Conservation (phyloP, 1,284 basidiomycete species). For the Naganishia sp. region DNA sequence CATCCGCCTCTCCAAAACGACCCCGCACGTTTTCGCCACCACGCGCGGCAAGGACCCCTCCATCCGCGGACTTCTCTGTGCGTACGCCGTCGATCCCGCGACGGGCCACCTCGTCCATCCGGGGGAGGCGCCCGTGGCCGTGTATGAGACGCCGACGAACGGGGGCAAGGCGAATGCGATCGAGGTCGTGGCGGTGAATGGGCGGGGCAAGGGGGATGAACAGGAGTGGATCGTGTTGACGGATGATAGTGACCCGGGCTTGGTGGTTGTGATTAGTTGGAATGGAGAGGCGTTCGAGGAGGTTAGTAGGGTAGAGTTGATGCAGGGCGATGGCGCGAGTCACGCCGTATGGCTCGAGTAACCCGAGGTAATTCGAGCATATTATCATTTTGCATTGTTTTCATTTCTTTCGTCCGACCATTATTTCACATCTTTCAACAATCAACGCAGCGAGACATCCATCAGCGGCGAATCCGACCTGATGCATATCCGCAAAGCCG, state of each 20-base stretch:
- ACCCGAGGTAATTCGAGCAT: not conserved
- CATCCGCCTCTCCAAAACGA: conserved; percentile 45
- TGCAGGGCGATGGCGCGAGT: conserved; percentile 37
- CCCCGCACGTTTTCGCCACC: conserved; percentile 47
- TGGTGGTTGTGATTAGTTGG: conserved; percentile 44
- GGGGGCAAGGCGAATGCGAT: conserved; percentile 54
- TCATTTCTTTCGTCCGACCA: not conserved
- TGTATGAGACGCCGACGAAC: conserved; percentile 47
- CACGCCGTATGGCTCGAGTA: conserved; percentile 41
- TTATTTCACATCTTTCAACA: not conserved
- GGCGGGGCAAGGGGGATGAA: conserved; percentile 29
- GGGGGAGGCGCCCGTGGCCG: conserved; percentile 17
- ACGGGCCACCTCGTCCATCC: conserved; percentile 40
- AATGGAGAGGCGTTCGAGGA: conserved; percentile 39
- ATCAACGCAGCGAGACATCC: not conserved
- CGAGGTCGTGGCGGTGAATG: conserved; percentile 42
- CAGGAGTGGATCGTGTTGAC: conserved; percentile 48
- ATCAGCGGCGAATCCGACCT: too few species aligned
- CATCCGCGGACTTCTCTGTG: conserved; percentile 47
- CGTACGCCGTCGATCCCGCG: conserved; percentile 40
- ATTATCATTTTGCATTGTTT: not conserved
- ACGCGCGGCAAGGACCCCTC: conserved; percentile 45
- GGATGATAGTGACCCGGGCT: conserved; percentile 45
- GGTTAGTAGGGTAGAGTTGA: conserved; percentile 40
- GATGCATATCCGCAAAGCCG: too few species aligned